Evolutionary conservation across 306 rosid genomes (phyloP).

Genomic region (Quercus berberidifolia): DNA sequence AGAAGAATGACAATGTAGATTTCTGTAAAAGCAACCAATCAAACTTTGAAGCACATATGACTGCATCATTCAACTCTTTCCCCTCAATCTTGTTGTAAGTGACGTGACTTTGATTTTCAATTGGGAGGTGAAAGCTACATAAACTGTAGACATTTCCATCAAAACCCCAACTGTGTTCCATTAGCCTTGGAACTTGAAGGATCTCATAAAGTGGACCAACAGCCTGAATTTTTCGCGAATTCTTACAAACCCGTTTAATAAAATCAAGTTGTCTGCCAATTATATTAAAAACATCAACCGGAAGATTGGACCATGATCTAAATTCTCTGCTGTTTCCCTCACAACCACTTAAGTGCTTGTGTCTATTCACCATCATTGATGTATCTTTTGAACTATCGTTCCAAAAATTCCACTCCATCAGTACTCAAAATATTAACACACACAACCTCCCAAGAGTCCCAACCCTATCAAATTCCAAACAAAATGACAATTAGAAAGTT

Average conservation of each 20-base stretch:
- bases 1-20: not conserved
- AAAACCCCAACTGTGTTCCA: not conserved
- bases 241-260: conserved; percentile 16
- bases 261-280: not conserved
- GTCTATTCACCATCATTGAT: not conserved
- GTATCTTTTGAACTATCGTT: not conserved
- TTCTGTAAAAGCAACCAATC: not conserved
- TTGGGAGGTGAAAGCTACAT: not conserved
- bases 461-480: not conserved
- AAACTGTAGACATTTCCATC: not conserved
- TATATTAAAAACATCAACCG: not conserved
- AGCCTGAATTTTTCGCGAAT: not conserved
- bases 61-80: not conserved
- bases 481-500: no score
- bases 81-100: not conserved
- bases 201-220: not conserved
- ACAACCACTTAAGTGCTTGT: not conserved
- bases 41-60: not conserved
- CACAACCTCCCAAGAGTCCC: no score
- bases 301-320: conserved; percentile 12
- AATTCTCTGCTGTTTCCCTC: not conserved
- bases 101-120: not conserved
- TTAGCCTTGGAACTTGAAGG: conserved; percentile 17
- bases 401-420: not conserved
- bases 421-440: not conserved